phyloP scores from a whole-genome alignment of 2,329 filamentous ascomycete species.

The Aureobasidium mangrovei region DNA sequence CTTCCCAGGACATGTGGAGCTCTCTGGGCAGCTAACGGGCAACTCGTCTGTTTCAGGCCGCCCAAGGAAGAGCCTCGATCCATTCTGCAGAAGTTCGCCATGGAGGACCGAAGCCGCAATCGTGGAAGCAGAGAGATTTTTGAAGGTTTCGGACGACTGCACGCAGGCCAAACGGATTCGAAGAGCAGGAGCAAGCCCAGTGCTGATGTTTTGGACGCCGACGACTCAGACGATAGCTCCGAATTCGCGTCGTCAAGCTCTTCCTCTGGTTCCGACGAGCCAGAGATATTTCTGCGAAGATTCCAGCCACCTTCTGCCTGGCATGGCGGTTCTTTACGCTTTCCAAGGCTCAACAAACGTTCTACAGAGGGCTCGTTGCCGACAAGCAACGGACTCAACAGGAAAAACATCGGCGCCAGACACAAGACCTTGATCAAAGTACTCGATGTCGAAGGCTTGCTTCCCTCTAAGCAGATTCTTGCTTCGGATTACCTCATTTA shows the following conservation, averaged over 20 bases:
- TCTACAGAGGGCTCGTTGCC: constrained; percentile 15
- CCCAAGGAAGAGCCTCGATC: constrained; percentile 43
- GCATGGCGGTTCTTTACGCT: constrained; percentile 14
- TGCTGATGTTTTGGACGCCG: constrained; percentile 13
- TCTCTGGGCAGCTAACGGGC: constrained; percentile 48
- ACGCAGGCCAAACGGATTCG: constrained; percentile 42
- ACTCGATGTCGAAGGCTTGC: constrained; percentile 56
- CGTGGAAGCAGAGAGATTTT: constrained; percentile 45
- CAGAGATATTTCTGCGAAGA: constrained; percentile 11
- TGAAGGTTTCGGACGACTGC: constrained; percentile 54
- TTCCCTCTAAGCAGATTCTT: constrained; percentile 72
- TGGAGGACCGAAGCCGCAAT: constrained; percentile 26
- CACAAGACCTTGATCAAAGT: constrained; percentile 65
- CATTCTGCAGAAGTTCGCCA: constrained; percentile 14
- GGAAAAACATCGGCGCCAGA: constrained; percentile 22
- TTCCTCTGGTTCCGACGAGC: constrained; percentile 24
- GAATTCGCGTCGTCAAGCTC: constrained; percentile 28
- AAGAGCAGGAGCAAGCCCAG: constrained; percentile 19
- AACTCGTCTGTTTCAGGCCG: constrained; percentile 50
- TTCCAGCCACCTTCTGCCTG: constrained; percentile 14
- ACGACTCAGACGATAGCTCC: constrained; percentile 16
- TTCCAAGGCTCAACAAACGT: constrained; percentile 16
- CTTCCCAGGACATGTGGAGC: constrained; percentile 51
- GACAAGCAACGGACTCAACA: constrained; percentile 14
- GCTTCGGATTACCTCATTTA: constrained; percentile 77